Conservation (phyloP, 2,329 filamentous ascomycete genomes). For the Penicillium sp. region DNA sequence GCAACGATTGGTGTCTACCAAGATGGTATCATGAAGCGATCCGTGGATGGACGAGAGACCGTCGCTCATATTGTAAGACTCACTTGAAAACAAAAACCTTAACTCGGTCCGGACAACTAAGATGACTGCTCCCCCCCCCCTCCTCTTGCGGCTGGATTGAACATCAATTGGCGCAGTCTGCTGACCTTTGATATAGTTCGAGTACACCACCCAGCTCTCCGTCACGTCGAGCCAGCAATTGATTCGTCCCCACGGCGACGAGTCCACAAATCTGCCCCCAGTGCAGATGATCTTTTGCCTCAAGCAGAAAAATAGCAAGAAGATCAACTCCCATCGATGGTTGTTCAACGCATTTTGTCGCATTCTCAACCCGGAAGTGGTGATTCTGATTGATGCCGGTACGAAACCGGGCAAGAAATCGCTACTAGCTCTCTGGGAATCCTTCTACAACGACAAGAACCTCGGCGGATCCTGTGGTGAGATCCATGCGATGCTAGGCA, state of each 20-base stretch:
- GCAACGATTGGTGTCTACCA: constrained; percentile 96
- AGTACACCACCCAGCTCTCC: constrained; percentile 94
- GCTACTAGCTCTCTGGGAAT: constrained; percentile 87
- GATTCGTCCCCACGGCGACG: constrained; percentile 79
- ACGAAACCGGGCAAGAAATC: constrained; percentile 92
- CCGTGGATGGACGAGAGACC: constrained; percentile 92
- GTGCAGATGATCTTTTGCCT: constrained; percentile 99
- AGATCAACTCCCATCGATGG: constrained; percentile 99
- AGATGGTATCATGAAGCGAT: constrained; percentile 95
- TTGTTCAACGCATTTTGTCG: constrained; percentile 94
- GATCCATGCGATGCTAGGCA: constrained; percentile 93
- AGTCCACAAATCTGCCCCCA: constrained; percentile 74
- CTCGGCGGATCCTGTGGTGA: constrained; percentile 95
- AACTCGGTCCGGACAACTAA: too few relatives aligned
- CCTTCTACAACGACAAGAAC: constrained; percentile 98
- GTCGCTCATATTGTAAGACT: constrained; percentile 70
- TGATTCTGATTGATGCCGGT: constrained; percentile 89
- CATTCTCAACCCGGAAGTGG: constrained; percentile 92
- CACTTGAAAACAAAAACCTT: too few relatives aligned
- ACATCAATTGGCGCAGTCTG: too few relatives aligned
- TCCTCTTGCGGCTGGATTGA: background rate
- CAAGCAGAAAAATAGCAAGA: constrained; percentile 98
- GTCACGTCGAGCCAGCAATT: constrained; percentile 93
- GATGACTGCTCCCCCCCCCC: background rate
- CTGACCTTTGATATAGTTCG: constrained; percentile 51